Evolutionary conservation across 352 stramenopile species (phyloP).

Genomic region (Globisporangium radiosum): DNA sequence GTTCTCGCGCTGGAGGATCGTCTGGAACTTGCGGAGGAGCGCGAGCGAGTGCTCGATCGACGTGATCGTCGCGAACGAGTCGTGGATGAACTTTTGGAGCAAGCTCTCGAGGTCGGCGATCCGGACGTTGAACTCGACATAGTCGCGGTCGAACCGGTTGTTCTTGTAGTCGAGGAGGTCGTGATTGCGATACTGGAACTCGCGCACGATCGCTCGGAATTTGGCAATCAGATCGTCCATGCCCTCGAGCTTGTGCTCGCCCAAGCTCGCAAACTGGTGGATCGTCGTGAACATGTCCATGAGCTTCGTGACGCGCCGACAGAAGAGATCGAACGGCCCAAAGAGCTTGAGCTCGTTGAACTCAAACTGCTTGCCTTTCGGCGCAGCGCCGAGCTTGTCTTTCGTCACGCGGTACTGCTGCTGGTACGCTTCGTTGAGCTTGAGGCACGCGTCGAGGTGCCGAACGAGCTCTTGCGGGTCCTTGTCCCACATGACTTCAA

Average conservation of each 20-base stretch:
- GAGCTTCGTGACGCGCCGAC: conserved; percentile 95
- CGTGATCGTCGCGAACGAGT: conserved; percentile 98
- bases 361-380: conserved; percentile 98
- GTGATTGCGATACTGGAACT: conserved; percentile 96
- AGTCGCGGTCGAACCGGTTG: conserved; percentile 97
- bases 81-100: conserved; percentile 99
- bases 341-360: conserved; percentile 99
- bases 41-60: conserved; percentile 97
- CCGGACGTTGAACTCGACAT: conserved; percentile 93
- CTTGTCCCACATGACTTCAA: conserved; percentile 93
- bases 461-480: conserved; percentile 93
- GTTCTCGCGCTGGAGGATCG: conserved; percentile 96
- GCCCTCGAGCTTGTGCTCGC: conserved; percentile 89
- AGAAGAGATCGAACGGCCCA: conserved; percentile 98
- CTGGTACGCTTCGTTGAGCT: conserved; percentile 98
- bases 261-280: conserved; percentile 92
- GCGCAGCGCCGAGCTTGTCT: conserved; percentile 92
- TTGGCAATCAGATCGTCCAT: conserved; percentile 90
- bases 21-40: conserved; percentile 96
- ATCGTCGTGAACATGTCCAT: conserved; percentile 99
- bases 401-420: conserved; percentile 97
- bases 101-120: conserved; percentile 95
- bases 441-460: conserved; percentile 93
- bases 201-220: conserved; percentile 95
- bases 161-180: conserved; percentile 98